Percentiles rank a stretch among this genome's conserved stretches.
Evolutionary conservation across 352 stramenopile genomes (phyloP).

Genomic region (Globisporangium abappressorium): DNA sequence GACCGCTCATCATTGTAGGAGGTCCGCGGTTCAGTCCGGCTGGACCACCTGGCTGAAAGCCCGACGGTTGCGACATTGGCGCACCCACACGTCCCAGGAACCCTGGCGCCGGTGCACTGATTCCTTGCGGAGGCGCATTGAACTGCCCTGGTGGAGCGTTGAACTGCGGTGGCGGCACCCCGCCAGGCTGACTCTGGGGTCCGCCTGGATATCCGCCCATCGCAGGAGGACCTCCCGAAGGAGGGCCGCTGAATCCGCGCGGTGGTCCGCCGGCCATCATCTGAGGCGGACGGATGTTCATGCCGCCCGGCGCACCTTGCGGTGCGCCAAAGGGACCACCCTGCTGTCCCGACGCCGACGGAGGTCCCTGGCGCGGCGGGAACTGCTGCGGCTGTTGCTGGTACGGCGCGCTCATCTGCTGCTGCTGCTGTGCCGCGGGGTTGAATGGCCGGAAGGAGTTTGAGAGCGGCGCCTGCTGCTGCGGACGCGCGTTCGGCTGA

Average conservation of each 20-base stretch:
- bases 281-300: conserved; percentile 27
- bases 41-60: conserved; percentile 15
- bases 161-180: conserved; percentile 16
- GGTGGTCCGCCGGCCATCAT: conserved; percentile 13
- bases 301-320: conserved; percentile 19
- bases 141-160: conserved; percentile 17
- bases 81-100: conserved; percentile 17
- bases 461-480: conserved; percentile 23
- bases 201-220: conserved; percentile 18
- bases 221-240: conserved; percentile 25
- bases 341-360: conserved; percentile 12
- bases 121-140: conserved; percentile 7
- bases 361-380: conserved; percentile 22
- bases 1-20: conserved; percentile 32
- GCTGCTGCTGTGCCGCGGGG: conserved; percentile 32
- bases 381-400: conserved; percentile 18
- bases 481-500: conserved; percentile 33
- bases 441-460: conserved; percentile 66
- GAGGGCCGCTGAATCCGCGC: conserved; percentile 17
- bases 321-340: conserved; percentile 34
- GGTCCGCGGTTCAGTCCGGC: conserved; percentile 15
- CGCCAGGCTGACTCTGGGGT: conserved; percentile 21
- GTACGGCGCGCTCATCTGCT: conserved; percentile 32
- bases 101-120: conserved; percentile 10
- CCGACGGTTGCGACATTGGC: conserved; percentile 21